Evolutionary conservation across 257 asterid genomes (phyloP).

Genomic region (Ilex asprella): DNA sequence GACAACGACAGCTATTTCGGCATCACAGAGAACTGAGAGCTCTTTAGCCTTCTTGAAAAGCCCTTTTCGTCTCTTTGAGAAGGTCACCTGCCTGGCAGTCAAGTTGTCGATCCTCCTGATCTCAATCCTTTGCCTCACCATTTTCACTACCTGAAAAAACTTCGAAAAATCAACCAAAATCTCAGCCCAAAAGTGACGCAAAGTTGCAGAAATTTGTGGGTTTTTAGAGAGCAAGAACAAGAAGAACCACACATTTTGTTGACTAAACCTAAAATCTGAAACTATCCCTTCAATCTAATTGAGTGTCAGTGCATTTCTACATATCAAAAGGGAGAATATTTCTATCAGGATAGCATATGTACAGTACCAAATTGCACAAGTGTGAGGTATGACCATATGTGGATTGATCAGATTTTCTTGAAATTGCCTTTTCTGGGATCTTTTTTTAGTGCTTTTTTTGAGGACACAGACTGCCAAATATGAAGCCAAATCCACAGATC

Average conservation of each 20-base stretch:
- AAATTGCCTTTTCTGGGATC: too few species aligned
- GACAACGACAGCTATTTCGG: constrained; percentile 69
- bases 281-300: not conserved
- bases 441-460: too few species aligned
- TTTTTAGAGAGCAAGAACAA: not conserved
- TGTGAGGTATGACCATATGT: too few species aligned
- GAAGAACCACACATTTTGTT: not conserved
- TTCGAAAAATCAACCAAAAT: too few species aligned
- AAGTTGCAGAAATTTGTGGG: too few species aligned
- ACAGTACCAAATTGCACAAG: constrained; percentile 6
- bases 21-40: constrained; percentile 77
- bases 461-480: too few species aligned
- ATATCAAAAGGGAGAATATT: too few species aligned
- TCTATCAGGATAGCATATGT: not conserved
- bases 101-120: constrained; percentile 77
- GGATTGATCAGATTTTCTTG: too few species aligned
- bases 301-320: too few species aligned
- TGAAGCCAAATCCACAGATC: too few species aligned
- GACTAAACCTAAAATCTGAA: not conserved
- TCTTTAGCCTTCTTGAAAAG: constrained; percentile 84
- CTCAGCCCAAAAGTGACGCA: too few species aligned
- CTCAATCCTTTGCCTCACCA: constrained; percentile 78
- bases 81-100: constrained; percentile 72
- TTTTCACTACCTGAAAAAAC: constrained; percentile 3
- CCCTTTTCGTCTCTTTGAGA: constrained; percentile 83